Percentiles rank a stretch among this genome's conserved stretches.
These are phyloP conservation scores for Acmispon strigosus DNA, from an alignment of 306 rosid genomes.

Conservation along the genomic window DNA sequence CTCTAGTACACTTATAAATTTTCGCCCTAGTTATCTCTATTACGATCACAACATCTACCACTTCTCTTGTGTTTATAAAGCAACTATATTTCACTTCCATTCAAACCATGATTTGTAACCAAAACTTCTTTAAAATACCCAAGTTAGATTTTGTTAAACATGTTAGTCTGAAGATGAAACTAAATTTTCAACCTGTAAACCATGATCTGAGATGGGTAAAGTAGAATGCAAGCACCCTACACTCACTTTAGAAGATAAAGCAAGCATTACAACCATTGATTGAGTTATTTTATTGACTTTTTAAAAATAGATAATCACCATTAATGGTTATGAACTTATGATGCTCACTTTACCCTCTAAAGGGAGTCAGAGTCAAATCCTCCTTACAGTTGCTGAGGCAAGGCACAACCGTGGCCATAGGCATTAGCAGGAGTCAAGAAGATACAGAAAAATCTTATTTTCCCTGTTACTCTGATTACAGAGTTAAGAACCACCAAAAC, in stretches of 20 bases:
- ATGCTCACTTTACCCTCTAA: too few relatives aligned
- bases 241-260: too few relatives aligned
- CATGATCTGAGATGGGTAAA: neutral
- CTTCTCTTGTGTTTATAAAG: too few relatives aligned
- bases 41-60: too few relatives aligned
- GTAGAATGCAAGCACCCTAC: neutral
- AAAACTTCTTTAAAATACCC: neutral
- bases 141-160: neutral
- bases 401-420: neutral
- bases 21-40: too few relatives aligned
- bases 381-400: neutral
- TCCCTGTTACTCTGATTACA: constrained; percentile 6
- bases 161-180: neutral
- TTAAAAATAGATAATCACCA: too few relatives aligned
- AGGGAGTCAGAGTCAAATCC: too few relatives aligned
- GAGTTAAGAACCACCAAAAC: constrained; percentile 18
- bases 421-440: neutral
- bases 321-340: too few relatives aligned
- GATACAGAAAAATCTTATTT: neutral
- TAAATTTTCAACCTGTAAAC: neutral
- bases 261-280: too few relatives aligned
- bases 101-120: neutral
- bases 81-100: too few relatives aligned
- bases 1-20: too few relatives aligned
- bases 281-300: too few relatives aligned